Evolutionary conservation across 805 yeast genomes (phyloP).

Genomic region (Yamadazyma kitorensis): DNA sequence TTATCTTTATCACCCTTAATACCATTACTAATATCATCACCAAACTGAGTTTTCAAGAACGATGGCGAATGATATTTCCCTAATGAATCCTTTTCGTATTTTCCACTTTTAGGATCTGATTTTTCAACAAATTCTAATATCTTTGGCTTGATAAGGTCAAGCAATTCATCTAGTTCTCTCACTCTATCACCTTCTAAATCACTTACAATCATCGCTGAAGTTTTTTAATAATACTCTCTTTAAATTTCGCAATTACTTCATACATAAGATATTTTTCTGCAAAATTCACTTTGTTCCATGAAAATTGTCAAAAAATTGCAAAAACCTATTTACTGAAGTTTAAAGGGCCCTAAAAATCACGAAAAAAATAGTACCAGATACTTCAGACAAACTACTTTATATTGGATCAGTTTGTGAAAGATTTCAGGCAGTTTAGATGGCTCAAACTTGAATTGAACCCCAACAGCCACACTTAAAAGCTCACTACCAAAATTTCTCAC

Average conservation of each 20-base stretch:
- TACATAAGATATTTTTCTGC: neutral
- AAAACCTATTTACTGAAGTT: neutral
- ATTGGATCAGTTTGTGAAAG: neutral
- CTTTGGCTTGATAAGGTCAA: slow-evolving; percentile 49
- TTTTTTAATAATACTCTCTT: neutral
- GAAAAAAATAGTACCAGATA: slow-evolving; percentile 2
- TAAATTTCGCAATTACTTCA: slow-evolving; percentile 5
- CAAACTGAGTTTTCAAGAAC: slow-evolving; percentile 35
- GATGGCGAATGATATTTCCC: slow-evolving; percentile 55
- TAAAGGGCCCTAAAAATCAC: slow-evolving; percentile 3
- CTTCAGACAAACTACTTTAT: neutral
- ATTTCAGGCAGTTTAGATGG: neutral
- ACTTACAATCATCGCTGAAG: slow-evolving; percentile 2
- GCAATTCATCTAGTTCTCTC: slow-evolving; percentile 53
- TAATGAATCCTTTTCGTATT: slow-evolving; percentile 39
- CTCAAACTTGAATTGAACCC: neutral
- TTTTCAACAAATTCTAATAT: slow-evolving; percentile 51
- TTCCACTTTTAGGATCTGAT: slow-evolving; percentile 36
- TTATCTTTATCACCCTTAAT: slow-evolving; percentile 37
- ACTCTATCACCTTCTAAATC: slow-evolving; percentile 49
- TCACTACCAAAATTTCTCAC: too few relatives aligned
- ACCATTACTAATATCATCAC: slow-evolving; percentile 23
- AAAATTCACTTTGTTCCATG: neutral
- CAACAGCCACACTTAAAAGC: neutral
- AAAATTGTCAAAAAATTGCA: neutral